phyloP scores from a whole-genome alignment of 2,329 filamentous ascomycete species.

The Stagonosporopsis chrysanthemi region DNA sequence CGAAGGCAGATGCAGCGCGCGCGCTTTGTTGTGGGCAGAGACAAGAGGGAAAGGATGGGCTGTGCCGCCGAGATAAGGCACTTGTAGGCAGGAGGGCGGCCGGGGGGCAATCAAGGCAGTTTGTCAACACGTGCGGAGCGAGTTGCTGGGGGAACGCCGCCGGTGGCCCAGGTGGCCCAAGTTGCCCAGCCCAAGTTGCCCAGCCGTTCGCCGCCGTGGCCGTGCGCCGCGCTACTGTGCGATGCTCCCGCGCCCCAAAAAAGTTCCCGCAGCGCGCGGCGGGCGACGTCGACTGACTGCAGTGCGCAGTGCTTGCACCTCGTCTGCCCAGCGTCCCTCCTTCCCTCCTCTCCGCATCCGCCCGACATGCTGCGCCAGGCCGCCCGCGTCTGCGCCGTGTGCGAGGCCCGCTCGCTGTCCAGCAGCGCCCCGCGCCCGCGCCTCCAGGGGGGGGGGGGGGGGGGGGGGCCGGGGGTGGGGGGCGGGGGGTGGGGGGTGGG shows the following conservation, averaged over 20 bases:
- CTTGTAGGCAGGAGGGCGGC: constrained; percentile 11
- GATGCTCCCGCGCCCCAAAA: constrained; percentile 5
- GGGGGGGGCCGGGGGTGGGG: no score
- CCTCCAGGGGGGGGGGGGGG: no score
- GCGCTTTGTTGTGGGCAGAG: constrained; percentile 13
- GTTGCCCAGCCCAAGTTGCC: no score
- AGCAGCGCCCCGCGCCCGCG: constrained; percentile 10
- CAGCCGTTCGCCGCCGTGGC: constrained; percentile 11
- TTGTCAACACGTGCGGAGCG: constrained; percentile 16
- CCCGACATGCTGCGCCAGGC: constrained; percentile 42
- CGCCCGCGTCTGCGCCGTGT: constrained; percentile 52
- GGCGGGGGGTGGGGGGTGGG: no score
- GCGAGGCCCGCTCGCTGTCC: constrained; percentile 45
- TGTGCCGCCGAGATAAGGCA: constrained; percentile 14
- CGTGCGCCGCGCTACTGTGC: not conserved
- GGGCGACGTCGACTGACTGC: not conserved
- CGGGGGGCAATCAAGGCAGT: constrained; percentile 12
- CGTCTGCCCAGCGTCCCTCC: no score
- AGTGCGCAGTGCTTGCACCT: not conserved
- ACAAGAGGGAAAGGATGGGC: constrained; percentile 14
- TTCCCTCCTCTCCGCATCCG: no score
- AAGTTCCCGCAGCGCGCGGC: constrained; percentile 16
- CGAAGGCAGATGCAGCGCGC: constrained; percentile 9
- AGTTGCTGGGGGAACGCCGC: constrained; percentile 9
- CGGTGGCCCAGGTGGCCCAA: no score